These are phyloP conservation scores for Dictyostelium brefeldianum DNA, from an alignment of 78 protist species.

Conservation along the genomic window DNA sequence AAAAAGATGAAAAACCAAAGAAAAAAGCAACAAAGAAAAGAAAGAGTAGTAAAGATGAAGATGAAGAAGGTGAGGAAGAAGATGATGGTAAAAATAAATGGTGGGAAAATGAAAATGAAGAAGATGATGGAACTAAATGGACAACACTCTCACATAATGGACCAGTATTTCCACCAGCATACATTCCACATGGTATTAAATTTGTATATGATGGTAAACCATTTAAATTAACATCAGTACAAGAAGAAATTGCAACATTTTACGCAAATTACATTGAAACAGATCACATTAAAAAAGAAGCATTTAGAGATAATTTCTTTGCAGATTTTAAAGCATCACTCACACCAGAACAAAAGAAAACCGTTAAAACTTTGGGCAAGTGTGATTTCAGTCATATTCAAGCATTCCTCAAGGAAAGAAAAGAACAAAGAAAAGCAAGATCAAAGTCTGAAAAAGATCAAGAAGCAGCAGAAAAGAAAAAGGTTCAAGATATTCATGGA, in stretches of 20 bases:
- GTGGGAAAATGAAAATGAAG: conserved; percentile 54
- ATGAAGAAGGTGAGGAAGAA: conserved; percentile 37
- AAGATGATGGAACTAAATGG: conserved; percentile 80
- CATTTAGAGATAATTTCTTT: conserved; percentile 94
- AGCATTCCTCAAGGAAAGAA: conserved; percentile 32
- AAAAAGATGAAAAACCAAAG: not conserved
- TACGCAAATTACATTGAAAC: conserved; percentile 92
- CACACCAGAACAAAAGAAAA: conserved; percentile 36
- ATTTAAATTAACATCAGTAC: conserved; percentile 75
- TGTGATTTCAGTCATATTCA: conserved; percentile 94
- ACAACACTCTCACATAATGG: conserved; percentile 93
- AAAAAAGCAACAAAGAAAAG: conserved; percentile 5
- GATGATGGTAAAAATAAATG: conserved; percentile 39
- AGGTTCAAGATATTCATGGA: conserved; percentile 80
- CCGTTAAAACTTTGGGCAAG: conserved; percentile 43
- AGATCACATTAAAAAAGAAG: conserved; percentile 88
- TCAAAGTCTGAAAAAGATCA: conserved; percentile 90
- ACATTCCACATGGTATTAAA: conserved; percentile 90
- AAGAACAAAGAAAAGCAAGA: conserved; percentile 81
- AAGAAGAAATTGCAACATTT: conserved; percentile 96
- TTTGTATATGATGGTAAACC: conserved; percentile 87
- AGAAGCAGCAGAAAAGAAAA: conserved; percentile 82
- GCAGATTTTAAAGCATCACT: conserved; percentile 66
- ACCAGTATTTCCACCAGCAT: conserved; percentile 95
- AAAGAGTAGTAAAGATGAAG: not conserved